Evolutionary conservation across 1,284 basidiomycete species (phyloP).

Genomic region (Leccinum angustisporum): DNA sequence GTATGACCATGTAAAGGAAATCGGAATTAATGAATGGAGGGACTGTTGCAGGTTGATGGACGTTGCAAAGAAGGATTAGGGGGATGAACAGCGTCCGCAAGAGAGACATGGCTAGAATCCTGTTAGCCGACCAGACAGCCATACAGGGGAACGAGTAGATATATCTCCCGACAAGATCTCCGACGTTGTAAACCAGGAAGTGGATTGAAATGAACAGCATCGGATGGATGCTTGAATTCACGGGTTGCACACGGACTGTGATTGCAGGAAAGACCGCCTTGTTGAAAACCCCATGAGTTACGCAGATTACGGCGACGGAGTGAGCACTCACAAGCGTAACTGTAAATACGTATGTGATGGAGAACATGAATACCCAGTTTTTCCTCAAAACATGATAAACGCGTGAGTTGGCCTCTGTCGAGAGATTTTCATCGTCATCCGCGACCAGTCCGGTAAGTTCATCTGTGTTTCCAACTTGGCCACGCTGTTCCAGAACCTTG

Average conservation of each 20-base stretch:
- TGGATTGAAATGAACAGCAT: slow-evolving; percentile 70
- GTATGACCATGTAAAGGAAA: slow-evolving; percentile 67
- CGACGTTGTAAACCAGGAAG: slow-evolving; percentile 73
- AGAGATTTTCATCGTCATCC: slow-evolving; percentile 22
- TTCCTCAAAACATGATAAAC: slow-evolving; percentile 58
- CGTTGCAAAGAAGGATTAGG: slow-evolving; percentile 82
- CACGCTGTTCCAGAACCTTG: slow-evolving; percentile 38
- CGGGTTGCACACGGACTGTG: slow-evolving; percentile 72
- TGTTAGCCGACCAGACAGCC: slow-evolving; percentile 63
- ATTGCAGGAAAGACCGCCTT: slow-evolving; percentile 86
- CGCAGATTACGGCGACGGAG: neutral
- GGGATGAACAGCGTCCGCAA: slow-evolving; percentile 79
- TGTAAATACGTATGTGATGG: slow-evolving; percentile 74
- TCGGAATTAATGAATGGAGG: slow-evolving; percentile 70
- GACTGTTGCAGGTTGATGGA: slow-evolving; percentile 44
- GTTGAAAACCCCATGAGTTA: slow-evolving; percentile 3
- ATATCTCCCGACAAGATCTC: slow-evolving; percentile 78
- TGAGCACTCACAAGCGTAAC: slow-evolving; percentile 69
- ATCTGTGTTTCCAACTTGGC: slow-evolving; percentile 26
- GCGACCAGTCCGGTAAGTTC: slow-evolving; percentile 40
- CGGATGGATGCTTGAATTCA: slow-evolving; percentile 56
- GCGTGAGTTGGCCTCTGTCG: slow-evolving; percentile 37
- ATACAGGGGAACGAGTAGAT: slow-evolving; percentile 67
- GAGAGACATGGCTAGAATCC: slow-evolving; percentile 63
- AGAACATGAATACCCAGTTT: slow-evolving; percentile 70